Evolutionary conservation across 2,329 filamentous ascomycete species (phyloP), one percentile per base, ranked within the genome.

Genomic region (Ramularia endophylla): DNA sequence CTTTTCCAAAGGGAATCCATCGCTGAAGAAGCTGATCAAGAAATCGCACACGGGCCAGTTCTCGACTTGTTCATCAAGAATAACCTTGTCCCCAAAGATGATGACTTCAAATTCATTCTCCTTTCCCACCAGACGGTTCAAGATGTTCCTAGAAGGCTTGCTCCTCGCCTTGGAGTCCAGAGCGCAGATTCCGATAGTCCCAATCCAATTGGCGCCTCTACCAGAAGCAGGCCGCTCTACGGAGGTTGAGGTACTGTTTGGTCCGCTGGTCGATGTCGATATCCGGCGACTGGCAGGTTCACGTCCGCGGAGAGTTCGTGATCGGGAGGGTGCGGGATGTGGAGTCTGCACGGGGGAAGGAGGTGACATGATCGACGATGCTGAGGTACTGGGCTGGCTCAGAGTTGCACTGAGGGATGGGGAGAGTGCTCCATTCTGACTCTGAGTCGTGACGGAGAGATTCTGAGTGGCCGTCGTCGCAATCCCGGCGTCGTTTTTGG

Each of bases 41-140:
- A 94, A 98, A 67, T 98, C 92, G 65, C 87, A 94, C 40, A 94
- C 80, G 13, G 89, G 89, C 89, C 89, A 95, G 61, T 95, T 94
- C 65, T 94, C 88, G 41, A 95, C 84, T 48, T 85, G 86, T 76
- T 98, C 92, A 59, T 98, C 92, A 27, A 98, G 73, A 53, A 98
- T 98, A 31, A 95, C 90, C 67, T 98, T 98, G 70, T 98, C 92
- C 35, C 92, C 94, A 69, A 98, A 98, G 9, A 98, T 90, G 47
- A 94, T 83, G 17, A 97, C 89, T 57, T 98, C 90, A 58, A 98
- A 97, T 55, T 97, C 90, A 36, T 83, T 80, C 52, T 94, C 89
- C 53, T 92, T 90, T 25, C 85, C 80, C 51, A 95, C 90, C 15
- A 98, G 74, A 37, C 89, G 80, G 59, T 94, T 97, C 45, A 98